phyloP scores from a whole-genome alignment of 352 stramenopile species.

The Phytophthora nicotianae region DNA sequence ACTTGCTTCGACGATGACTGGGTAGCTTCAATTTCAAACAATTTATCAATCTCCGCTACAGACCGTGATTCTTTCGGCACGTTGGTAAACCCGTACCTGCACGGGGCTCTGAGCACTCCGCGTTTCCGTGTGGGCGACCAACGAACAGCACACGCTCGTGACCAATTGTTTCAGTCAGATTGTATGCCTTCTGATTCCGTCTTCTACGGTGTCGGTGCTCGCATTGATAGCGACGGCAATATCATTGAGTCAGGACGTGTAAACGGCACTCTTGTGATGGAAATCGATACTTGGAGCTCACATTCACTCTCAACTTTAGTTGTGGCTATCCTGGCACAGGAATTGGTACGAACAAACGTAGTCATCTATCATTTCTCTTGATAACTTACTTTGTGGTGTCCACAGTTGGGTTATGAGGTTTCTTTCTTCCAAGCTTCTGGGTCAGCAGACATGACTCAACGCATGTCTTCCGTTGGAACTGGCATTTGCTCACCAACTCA shows the following conservation, averaged over 20 bases:
- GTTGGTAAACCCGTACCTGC: conserved; percentile 39
- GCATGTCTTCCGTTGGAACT: conserved; percentile 43
- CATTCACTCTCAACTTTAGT: conserved; percentile 45
- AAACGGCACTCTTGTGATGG: conserved; percentile 51
- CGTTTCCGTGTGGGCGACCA: conserved; percentile 45
- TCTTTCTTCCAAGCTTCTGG: conserved; percentile 36
- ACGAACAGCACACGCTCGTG: conserved; percentile 25
- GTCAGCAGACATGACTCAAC: conserved; percentile 30
- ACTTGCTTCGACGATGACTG: conserved; percentile 48
- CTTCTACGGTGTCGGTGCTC: conserved; percentile 45
- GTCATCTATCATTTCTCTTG: background rate
- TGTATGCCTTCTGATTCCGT: conserved; percentile 29
- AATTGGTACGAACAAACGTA: conserved; percentile 36
- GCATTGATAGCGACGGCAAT: conserved; percentile 30
- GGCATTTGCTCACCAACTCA: conserved; percentile 40
- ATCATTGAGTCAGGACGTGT: conserved; percentile 34
- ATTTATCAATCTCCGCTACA: conserved; percentile 32
- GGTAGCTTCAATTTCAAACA: conserved; percentile 27
- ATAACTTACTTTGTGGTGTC: background rate
- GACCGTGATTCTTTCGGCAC: conserved; percentile 28
- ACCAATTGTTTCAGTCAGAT: conserved; percentile 35
- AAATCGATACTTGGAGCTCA: conserved; percentile 47
- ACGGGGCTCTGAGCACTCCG: conserved; percentile 33
- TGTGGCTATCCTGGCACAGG: conserved; percentile 52
- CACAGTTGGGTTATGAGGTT: conserved; percentile 48